Evolutionary conservation across 2,329 filamentous ascomycete species (phyloP).

Genomic region (Epichloe uncinata): DNA sequence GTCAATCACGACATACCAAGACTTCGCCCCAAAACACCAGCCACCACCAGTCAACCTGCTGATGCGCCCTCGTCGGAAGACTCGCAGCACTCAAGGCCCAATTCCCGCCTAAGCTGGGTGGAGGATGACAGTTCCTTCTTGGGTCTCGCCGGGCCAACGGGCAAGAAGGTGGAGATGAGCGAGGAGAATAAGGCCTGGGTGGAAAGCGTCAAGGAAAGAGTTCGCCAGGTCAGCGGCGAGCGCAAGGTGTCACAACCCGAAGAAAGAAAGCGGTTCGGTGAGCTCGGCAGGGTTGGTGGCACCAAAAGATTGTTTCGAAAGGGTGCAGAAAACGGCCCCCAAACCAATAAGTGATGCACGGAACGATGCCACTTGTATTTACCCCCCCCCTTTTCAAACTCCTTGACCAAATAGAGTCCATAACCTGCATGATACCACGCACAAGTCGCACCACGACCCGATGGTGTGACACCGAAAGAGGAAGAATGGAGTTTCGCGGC

Average conservation of each 20-base stretch:
- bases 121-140: conserved; percentile 47
- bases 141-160: conserved; percentile 57
- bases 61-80: conserved; percentile 31
- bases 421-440: too few relatives aligned
- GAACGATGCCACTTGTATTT: neutral
- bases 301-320: conserved; percentile 59
- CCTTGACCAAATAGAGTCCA: too few relatives aligned
- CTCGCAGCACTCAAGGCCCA: conserved; percentile 35
- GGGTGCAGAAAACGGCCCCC: conserved; percentile 13
- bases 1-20: conserved; percentile 18
- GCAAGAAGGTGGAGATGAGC: conserved; percentile 51
- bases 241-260: conserved; percentile 21
- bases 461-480: too few relatives aligned
- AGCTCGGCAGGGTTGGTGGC: conserved; percentile 57
- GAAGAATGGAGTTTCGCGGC: too few relatives aligned
- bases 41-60: conserved; percentile 19
- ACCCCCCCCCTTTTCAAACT: neutral
- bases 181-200: conserved; percentile 70
- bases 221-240: conserved; percentile 55
- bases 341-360: conserved; percentile 11
- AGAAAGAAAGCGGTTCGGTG: conserved; percentile 41
- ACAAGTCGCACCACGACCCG: too few relatives aligned
- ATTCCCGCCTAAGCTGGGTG: conserved; percentile 41
- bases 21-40: conserved; percentile 30
- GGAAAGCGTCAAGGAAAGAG: conserved; percentile 69